Conservation (phyloP, 768 basidiomycete genomes). For the Hortiboletus campestris region DNA sequence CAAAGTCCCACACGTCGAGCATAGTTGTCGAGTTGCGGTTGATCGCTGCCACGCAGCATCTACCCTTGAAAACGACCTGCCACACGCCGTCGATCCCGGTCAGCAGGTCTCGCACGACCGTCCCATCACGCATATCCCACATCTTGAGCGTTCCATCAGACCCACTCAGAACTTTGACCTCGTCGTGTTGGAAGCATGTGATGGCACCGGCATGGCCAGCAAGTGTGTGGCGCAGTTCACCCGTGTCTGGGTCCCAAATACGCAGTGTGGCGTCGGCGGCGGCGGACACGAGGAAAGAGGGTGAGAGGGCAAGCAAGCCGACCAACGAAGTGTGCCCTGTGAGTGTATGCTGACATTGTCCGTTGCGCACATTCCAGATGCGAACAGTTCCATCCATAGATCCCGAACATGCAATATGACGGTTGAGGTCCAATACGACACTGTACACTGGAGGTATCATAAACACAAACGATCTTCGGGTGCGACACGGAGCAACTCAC, state of each 20-base stretch:
- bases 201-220: conserved; percentile 96
- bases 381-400: conserved; percentile 98
- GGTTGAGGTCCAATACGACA: conserved; percentile 83
- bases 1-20: conserved; percentile 91
- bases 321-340: conserved; percentile 94
- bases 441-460: conserved; percentile 71
- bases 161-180: conserved; percentile 94
- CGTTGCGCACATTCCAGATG: conserved; percentile 86
- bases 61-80: conserved; percentile 94
- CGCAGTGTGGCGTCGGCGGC: conserved; percentile 95
- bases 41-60: conserved; percentile 94
- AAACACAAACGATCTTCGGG: background rate
- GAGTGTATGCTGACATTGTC: conserved; percentile 75
- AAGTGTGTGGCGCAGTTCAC: conserved; percentile 76
- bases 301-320: conserved; percentile 85
- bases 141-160: conserved; percentile 96
- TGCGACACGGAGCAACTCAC: conserved; percentile 37
- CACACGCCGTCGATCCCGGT: conserved; percentile 94
- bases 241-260: conserved; percentile 89
- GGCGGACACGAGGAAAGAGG: conserved; percentile 89
- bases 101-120: conserved; percentile 81
- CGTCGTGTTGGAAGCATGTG: conserved; percentile 99
- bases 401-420: conserved; percentile 93
- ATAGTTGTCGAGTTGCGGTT: conserved; percentile 75
- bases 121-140: conserved; percentile 92